A percentile compares a stretch with the other conserved stretches of the same genome.
These are phyloP conservation scores for Antitrichia curtipendula DNA, from an alignment of 225 moss, liverwort and hornwort species.

Conservation along the genomic window DNA sequence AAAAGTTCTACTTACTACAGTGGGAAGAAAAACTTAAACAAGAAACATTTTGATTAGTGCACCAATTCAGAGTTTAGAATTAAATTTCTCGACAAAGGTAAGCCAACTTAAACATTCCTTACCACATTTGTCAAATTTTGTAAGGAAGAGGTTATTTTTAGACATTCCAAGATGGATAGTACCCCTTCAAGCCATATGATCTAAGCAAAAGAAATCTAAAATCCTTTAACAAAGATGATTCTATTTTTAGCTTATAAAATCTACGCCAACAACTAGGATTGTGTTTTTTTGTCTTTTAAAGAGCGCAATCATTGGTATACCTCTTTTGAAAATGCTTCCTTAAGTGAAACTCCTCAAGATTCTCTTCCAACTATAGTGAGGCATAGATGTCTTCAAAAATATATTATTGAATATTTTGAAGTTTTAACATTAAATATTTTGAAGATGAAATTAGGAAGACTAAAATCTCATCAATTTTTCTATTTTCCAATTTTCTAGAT, in stretches of 20 bases:
- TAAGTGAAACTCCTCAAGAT: accelerated
- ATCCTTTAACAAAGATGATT: not conserved
- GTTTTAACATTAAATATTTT: not conserved
- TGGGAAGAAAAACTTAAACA: not conserved
- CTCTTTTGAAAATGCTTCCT: no score
- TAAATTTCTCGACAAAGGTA: no score
- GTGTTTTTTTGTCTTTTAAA: accelerated
- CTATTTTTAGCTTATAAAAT: not conserved
- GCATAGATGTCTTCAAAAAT: no score
- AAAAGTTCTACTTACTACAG: not conserved
- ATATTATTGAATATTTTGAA: not conserved
- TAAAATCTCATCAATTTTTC: no score
- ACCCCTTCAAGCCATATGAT: not conserved
- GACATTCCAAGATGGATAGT: no score
- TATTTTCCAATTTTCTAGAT: not conserved
- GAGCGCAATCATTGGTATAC: not conserved
- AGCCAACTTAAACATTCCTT: no score
- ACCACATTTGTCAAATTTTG: not conserved
- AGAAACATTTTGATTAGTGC: not conserved
- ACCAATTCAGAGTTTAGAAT: no score
- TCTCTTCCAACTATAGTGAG: accelerated
- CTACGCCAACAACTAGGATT: no score
- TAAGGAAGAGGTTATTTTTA: not conserved
- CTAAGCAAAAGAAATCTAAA: not conserved
- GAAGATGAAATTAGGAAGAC: not conserved